Evolutionary conservation across 345 rosid species (phyloP), one percentile per base, ranked within the genome.

Genomic region (Anastatica hierochuntica): DNA sequence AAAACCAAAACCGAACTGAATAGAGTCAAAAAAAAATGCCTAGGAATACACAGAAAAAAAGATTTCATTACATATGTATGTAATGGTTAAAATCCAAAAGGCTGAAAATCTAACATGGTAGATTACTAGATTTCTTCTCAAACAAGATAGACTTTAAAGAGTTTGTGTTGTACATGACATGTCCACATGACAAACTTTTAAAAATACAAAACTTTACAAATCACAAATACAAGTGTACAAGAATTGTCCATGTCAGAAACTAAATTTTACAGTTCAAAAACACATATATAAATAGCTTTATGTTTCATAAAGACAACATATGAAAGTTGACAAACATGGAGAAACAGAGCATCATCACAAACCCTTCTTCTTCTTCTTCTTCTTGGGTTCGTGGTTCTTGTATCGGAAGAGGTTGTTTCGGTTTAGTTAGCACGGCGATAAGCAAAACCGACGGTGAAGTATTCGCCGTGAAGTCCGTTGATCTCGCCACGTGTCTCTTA

Each of bases 391-490:
- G 81, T 46, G 83, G 88, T 29, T 16, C 60, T 65, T 74, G 71
- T 58, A 20, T 84, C 0, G 88, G 92, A 62, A 56, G 54, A 46
- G 92, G 92, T 13, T 75, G 81, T 20, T 84, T 72, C n/a, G 92
- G 88, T 10, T 35, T 77, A 5, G 92, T 84, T 14, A 57, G 52
- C 64, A 58, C 73, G 13, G 83, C 76, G 6, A 35, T 70, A 31
- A 17, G 62, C 49, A 60, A n/a, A 63, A 35, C 14, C 3, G 43
- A 58, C 70, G 83, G 85, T 16, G 46, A 46, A 27, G 70, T 73
- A 3, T 84, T 84, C 47, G 92, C 83, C 2, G 85, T 79, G 21
- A 84, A 84, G 70, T 80, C 90, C 0, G 79, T 77, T 10, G 73
- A 75, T 29, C 46, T 23, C 33, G 67, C 47, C 64, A 52, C 79